Evolutionary conservation across 768 basidiomycete genomes (phyloP).

Genomic region (Exsudoporus frostii): DNA sequence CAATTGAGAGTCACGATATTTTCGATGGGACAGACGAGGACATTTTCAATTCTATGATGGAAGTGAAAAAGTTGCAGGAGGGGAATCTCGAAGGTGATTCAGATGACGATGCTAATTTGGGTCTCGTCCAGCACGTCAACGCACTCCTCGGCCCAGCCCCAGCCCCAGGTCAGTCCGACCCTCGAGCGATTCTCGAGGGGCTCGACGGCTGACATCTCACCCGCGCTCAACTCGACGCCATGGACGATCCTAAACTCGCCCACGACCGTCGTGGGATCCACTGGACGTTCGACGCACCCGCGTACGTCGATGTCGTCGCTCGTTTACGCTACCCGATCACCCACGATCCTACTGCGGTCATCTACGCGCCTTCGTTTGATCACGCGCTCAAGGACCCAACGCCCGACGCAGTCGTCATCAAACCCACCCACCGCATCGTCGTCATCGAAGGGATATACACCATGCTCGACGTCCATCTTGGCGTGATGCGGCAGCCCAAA

Average conservation of each 20-base stretch:
- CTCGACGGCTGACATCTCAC: slow-evolving; percentile 93
- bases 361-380: slow-evolving; percentile 80
- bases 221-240: slow-evolving; percentile 68
- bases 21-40: no score
- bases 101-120: slow-evolving; percentile 85
- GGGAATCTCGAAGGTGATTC: slow-evolving; percentile 70
- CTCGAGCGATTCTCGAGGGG: slow-evolving; percentile 61
- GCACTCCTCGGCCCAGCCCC: slow-evolving; percentile 26
- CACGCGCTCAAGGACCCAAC: slow-evolving; percentile 87
- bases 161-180: background rate
- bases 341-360: slow-evolving; percentile 11
- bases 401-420: slow-evolving; percentile 54
- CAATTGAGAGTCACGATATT: no score
- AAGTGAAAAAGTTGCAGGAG: no score
- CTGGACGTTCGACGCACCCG: slow-evolving; percentile 85
- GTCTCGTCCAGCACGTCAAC: slow-evolving; percentile 56
- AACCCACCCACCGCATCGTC: slow-evolving; percentile 68
- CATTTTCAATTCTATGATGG: no score
- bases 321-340: slow-evolving; percentile 40
- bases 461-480: slow-evolving; percentile 70
- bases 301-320: slow-evolving; percentile 67
- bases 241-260: slow-evolving; percentile 75
- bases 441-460: slow-evolving; percentile 91
- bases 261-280: slow-evolving; percentile 79
- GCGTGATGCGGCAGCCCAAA: slow-evolving; percentile 54